Base-by-base conservation (phyloP, 306 rosid genomes). In the Prunus campanulata region DNA sequence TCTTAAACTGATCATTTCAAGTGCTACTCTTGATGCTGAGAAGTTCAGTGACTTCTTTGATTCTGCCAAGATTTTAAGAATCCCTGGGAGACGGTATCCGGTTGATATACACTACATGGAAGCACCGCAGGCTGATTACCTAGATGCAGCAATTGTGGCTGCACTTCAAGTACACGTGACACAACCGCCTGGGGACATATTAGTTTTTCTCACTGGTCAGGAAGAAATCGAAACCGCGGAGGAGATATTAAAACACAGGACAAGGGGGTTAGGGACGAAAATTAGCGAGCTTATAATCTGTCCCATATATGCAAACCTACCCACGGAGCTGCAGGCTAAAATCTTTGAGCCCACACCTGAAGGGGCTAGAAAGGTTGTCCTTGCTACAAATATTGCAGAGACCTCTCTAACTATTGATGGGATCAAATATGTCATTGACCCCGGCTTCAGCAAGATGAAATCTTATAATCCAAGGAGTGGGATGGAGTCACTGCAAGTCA, bases 11-110 rank as follows among this genome's bases (percentile, higher is more conserved):
- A 80, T 93, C 16, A 93, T 30, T 30, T 93, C 97, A 14, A 93
- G 98, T 83, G 98, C 98, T 30, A 93, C 98, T 32, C 91, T 93
- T 74, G 98, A 90, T 77, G 98, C 96, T 1, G 92, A 93, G 78
- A 93, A 91, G 87, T 91, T 93, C 70, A 91, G 97, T 57, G 91
- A 83, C 79, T 93, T 85, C 83, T 93, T 93, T 72, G 32, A 30
- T 30, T 30, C 32, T 3, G 32, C 32, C 32, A 30, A 30, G 97
- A 93, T 86, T 77, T 91, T 93, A 51, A 90, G 74, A 83, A 88
- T 93, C 77, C 93, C 97, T 8, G 97, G 98, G 50, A 85, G 97
- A 70, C 86, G 96, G 51, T 90, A 84, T 83, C 90, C 91, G 44
- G 98, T 93, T 55, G 96, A 93, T 77, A 88, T 90, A 72, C 81